Conservation (phyloP, 768 basidiomycete species). For the Pleurotus tuoliensis region DNA sequence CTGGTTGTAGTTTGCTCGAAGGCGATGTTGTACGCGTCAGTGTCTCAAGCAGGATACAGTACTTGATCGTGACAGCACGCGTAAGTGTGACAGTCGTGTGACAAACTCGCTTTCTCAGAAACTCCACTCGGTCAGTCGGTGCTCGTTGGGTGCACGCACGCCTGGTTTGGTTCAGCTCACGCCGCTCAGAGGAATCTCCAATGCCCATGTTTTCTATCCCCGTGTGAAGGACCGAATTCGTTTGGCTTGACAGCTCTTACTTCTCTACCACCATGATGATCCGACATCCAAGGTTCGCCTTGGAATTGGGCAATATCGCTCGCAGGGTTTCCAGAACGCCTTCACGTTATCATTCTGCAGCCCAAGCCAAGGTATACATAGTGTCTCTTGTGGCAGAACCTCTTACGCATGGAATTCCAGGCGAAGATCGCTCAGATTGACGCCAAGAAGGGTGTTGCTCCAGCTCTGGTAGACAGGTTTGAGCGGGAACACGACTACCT, state of each 20-base stretch:
- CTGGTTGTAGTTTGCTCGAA: slow-evolving; percentile 1
- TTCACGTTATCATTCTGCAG: slow-evolving; percentile 4
- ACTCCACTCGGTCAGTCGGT: background rate
- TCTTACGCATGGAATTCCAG: slow-evolving; percentile 25
- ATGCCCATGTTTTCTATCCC: background rate
- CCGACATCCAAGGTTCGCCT: background rate
- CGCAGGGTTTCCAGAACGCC: background rate
- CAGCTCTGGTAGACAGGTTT: slow-evolving; percentile 63
- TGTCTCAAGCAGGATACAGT: background rate
- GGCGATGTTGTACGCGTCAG: slow-evolving; percentile 13
- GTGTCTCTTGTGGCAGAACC: background rate
- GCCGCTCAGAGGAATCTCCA: background rate
- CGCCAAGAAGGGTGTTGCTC: slow-evolving; percentile 39
- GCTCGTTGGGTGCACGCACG: no score
- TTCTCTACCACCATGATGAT: background rate
- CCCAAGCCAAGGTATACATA: slow-evolving; percentile 18
- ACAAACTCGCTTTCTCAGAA: slow-evolving; percentile 1
- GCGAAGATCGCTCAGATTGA: slow-evolving; percentile 56
- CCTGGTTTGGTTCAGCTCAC: background rate
- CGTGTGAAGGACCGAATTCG: background rate
- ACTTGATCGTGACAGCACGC: slow-evolving; percentile 3
- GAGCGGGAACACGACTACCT: slow-evolving; percentile 76
- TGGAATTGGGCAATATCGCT: background rate
- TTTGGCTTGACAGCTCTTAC: background rate
- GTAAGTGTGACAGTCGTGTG: slow-evolving; percentile 1